Evolutionary conservation across 768 basidiomycete species (phyloP).

Genomic region (Exsudoporus frostii): DNA sequence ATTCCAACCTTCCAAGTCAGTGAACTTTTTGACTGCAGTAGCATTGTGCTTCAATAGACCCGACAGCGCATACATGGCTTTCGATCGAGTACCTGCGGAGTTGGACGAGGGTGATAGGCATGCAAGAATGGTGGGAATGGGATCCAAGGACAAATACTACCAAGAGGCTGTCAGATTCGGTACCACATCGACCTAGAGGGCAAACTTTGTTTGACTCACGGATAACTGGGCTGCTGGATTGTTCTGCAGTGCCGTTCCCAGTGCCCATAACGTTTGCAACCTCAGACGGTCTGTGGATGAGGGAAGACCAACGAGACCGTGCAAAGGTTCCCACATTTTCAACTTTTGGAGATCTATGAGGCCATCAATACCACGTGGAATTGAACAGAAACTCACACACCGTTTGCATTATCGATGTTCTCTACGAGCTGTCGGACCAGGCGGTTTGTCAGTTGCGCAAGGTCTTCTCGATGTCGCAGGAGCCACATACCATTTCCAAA

Average conservation of each 20-base stretch:
- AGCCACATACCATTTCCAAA: constrained; percentile 71
- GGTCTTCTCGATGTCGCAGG: neutral
- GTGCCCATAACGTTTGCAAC: constrained; percentile 74
- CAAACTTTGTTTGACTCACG: constrained; percentile 40
- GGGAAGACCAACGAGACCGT: constrained; percentile 55
- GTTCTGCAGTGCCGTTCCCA: constrained; percentile 88
- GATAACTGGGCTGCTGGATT: constrained; percentile 80
- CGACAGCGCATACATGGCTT: constrained; percentile 79
- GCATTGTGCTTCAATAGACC: constrained; percentile 76
- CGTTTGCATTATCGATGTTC: constrained; percentile 88
- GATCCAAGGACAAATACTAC: constrained; percentile 63
- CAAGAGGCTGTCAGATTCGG: constrained; percentile 2
- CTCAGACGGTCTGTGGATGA: constrained; percentile 58
- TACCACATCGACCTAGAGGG: neutral
- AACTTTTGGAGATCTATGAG: constrained; percentile 67
- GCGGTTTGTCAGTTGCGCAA: neutral
- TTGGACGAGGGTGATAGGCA: constrained; percentile 55
- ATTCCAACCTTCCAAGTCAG: constrained; percentile 58
- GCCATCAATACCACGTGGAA: neutral
- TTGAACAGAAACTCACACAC: constrained; percentile 27
- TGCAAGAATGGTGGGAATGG: constrained; percentile 59
- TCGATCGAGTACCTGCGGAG: constrained; percentile 60
- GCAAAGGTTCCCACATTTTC: constrained; percentile 76
- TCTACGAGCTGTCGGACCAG: constrained; percentile 62
- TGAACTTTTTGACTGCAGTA: constrained; percentile 56